A percentile compares a stretch with the other conserved stretches of the same genome.
These are phyloP conservation scores for Cordyceps fumosorosea DNA, from an alignment of 2,329 filamentous ascomycete genomes.

Conservation along the genomic window DNA sequence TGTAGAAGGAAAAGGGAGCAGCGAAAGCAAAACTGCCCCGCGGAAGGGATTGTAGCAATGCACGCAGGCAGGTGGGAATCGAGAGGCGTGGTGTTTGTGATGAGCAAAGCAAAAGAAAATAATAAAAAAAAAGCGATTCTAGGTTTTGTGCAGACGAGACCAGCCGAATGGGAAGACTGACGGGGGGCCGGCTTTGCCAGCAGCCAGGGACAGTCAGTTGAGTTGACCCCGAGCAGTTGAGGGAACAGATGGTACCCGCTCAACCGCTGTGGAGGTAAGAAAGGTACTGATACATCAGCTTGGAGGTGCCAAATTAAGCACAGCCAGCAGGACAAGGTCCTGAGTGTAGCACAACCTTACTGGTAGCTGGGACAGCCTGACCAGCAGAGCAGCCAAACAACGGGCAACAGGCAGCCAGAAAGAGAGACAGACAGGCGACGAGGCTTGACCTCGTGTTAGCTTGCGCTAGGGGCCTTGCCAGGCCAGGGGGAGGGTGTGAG, in stretches of 20 bases:
- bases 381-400: not conserved
- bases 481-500: not conserved
- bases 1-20: conserved; percentile 1
- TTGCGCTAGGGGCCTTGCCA: not conserved
- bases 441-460: conserved; percentile 11
- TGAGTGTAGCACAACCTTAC: not conserved
- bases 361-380: not conserved
- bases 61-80: not conserved
- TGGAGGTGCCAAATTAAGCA: conserved; percentile 7
- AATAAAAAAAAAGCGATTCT: conserved; percentile 1
- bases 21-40: conserved; percentile 9
- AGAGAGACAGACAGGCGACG: not conserved
- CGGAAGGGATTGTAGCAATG: conserved; percentile 8
- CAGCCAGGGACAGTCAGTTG: not conserved
- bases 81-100: not conserved
- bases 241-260: not conserved
- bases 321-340: not conserved
- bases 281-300: not conserved
- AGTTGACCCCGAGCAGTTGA: not conserved
- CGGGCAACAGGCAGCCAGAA: not conserved
- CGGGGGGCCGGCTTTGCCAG: not conserved
- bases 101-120: conserved; percentile 3
- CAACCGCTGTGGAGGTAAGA: not conserved
- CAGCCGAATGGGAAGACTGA: not conserved
- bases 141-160: conserved; percentile 1